Evolutionary conservation across 2,329 filamentous ascomycete species (phyloP).

Genomic region (Ophiosphaerella herpotricha): DNA sequence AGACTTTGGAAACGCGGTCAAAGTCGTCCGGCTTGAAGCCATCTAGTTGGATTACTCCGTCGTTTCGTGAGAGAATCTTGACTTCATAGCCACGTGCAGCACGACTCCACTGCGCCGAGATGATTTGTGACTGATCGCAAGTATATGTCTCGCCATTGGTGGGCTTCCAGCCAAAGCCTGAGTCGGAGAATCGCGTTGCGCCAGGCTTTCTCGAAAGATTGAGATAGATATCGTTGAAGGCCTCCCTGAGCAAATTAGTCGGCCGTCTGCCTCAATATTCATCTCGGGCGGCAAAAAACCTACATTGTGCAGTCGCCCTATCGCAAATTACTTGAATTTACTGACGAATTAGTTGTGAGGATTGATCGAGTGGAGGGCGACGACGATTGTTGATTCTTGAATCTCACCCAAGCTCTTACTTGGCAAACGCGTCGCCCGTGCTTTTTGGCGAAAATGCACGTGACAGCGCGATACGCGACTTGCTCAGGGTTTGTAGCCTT

Average conservation of each 20-base stretch:
- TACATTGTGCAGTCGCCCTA: slow-evolving; percentile 5
- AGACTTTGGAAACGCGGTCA: slow-evolving; percentile 86
- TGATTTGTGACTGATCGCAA: slow-evolving; percentile 83
- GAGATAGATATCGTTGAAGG: slow-evolving; percentile 95
- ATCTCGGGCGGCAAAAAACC: background rate
- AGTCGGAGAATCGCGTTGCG: slow-evolving; percentile 93
- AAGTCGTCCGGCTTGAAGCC: slow-evolving; percentile 95
- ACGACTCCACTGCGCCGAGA: slow-evolving; percentile 89
- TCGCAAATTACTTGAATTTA: background rate
- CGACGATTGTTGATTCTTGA: slow-evolving; percentile 1
- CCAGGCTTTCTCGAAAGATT: slow-evolving; percentile 92
- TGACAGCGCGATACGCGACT: background rate
- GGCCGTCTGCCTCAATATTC: background rate
- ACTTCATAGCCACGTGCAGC: slow-evolving; percentile 91
- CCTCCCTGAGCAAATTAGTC: slow-evolving; percentile 65
- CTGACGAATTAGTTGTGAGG: background rate
- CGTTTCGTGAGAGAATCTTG: slow-evolving; percentile 84
- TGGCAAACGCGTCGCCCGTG: slow-evolving; percentile 11
- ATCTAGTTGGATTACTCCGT: slow-evolving; percentile 88
- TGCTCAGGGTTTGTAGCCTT: background rate
- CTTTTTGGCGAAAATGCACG: background rate
- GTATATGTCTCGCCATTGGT: slow-evolving; percentile 89
- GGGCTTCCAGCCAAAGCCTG: slow-evolving; percentile 94
- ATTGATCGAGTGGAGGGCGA: background rate
- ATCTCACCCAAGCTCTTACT: slow-evolving; percentile 8